These are phyloP conservation scores for Yamadazyma taylorii DNA, from an alignment of 1,139 yeast genomes.

Conservation along the genomic window DNA sequence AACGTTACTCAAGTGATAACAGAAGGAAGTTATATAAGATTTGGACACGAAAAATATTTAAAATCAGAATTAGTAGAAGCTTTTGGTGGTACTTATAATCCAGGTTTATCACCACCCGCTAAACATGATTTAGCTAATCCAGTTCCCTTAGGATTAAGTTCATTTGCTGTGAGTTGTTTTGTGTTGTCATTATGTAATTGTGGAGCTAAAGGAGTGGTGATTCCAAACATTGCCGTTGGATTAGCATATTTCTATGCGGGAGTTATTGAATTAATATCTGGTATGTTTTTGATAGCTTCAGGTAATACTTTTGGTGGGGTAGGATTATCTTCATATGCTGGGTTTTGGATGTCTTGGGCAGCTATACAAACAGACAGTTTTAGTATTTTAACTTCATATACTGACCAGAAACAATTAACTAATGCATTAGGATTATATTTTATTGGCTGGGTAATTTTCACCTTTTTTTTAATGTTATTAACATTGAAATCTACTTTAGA, in stretches of 20 bases:
- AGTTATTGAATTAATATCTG: slow-evolving; percentile 69
- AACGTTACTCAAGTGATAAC: slow-evolving; percentile 28
- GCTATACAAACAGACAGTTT: slow-evolving; percentile 73
- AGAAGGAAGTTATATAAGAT: slow-evolving; percentile 61
- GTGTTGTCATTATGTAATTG: slow-evolving; percentile 61
- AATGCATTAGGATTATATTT: slow-evolving; percentile 72
- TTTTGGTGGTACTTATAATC: slow-evolving; percentile 74
- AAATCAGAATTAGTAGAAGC: slow-evolving; percentile 61
- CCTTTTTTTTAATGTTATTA: slow-evolving; percentile 62
- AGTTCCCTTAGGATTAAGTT: slow-evolving; percentile 81
- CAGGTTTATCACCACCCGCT: slow-evolving; percentile 66
- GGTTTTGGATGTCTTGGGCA: slow-evolving; percentile 85
- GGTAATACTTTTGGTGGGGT: slow-evolving; percentile 93
- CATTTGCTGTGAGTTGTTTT: slow-evolving; percentile 83
- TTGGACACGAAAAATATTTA: slow-evolving; percentile 72
- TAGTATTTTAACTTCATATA: slow-evolving; percentile 65
- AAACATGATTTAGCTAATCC: slow-evolving; percentile 80
- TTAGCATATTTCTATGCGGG: slow-evolving; percentile 87
- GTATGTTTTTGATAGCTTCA: slow-evolving; percentile 71
- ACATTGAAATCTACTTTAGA: slow-evolving; percentile 81
- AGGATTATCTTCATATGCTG: slow-evolving; percentile 80
- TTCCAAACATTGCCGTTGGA: slow-evolving; percentile 50
- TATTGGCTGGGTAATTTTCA: slow-evolving; percentile 79
- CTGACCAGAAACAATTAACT: slow-evolving; percentile 29
- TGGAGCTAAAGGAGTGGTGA: slow-evolving; percentile 35